Conservation (phyloP, 768 basidiomycete genomes). For the Tephrocybe sp. region DNA sequence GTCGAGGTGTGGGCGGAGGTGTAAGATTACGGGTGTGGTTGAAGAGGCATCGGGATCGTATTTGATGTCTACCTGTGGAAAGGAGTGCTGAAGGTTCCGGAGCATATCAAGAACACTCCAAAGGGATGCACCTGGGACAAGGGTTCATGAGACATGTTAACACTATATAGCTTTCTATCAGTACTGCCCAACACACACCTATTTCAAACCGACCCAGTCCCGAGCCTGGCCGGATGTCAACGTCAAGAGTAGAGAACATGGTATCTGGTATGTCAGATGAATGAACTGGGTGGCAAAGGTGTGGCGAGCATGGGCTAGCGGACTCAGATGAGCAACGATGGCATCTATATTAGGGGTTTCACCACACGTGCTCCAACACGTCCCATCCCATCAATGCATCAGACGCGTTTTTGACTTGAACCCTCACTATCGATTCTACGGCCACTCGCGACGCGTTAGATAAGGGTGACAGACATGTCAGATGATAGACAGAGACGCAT, state of each 20-base stretch:
- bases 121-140: conserved; percentile 59
- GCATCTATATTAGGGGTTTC: conserved; percentile 13
- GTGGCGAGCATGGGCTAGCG: conserved; percentile 1
- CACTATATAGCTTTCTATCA: too few relatives aligned
- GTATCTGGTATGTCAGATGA: neutral
- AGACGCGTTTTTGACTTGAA: conserved; percentile 9
- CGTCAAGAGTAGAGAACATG: conserved; percentile 66
- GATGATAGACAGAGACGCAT: conserved; percentile 46
- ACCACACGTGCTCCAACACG: conserved; percentile 9
- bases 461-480: conserved; percentile 30
- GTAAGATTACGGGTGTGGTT: conserved; percentile 72
- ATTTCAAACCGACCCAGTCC: conserved; percentile 80
- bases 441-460: conserved; percentile 2
- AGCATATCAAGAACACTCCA: conserved; percentile 76
- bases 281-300: neutral
- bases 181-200: conserved; percentile 39
- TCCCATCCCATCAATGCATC: conserved; percentile 8
- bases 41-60: conserved; percentile 72
- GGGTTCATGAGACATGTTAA: neutral
- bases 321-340: conserved; percentile 1
- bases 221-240: conserved; percentile 72
- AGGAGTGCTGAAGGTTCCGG: conserved; percentile 60
- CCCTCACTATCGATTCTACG: neutral
- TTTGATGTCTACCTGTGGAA: conserved; percentile 82
- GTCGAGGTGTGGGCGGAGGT: conserved; percentile 78